These are phyloP conservation scores for Evernia prunastri DNA, from an alignment of 495 filamentous ascomycete species.

Conservation along the genomic window DNA sequence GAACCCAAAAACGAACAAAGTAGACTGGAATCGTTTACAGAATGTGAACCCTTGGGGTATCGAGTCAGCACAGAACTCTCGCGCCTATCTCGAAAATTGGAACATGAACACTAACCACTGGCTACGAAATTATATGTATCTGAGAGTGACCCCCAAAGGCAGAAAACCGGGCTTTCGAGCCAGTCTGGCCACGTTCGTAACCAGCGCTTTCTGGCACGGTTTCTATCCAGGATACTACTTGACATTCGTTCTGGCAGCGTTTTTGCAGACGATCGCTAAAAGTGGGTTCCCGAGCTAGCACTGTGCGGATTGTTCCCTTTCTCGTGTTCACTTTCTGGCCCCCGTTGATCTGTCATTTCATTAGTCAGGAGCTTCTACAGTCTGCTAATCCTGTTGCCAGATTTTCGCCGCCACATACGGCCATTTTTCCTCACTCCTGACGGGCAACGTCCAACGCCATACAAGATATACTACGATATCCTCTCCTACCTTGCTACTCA, in stretches of 20 bases:
- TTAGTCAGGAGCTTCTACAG: neutral
- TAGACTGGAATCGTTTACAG: conserved; percentile 80
- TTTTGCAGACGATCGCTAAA: conserved; percentile 90
- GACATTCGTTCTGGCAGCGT: conserved; percentile 77
- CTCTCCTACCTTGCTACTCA: conserved; percentile 76
- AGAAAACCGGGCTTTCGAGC: conserved; percentile 96
- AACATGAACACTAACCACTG: conserved; percentile 99
- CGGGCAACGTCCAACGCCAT: conserved; percentile 54
- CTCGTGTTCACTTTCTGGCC: neutral
- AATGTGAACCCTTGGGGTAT: conserved; percentile 80
- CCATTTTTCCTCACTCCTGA: conserved; percentile 86
- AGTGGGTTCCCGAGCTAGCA: conserved; percentile 49
- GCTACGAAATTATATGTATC: conserved; percentile 91
- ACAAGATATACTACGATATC: conserved; percentile 84
- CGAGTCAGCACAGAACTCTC: conserved; percentile 83
- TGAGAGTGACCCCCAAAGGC: conserved; percentile 89
- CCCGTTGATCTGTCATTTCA: neutral
- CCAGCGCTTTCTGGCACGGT: conserved; percentile 95
- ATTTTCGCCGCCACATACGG: conserved; percentile 80
- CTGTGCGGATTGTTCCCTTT: neutral
- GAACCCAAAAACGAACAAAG: conserved; percentile 71
- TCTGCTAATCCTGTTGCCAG: conserved; percentile 36
- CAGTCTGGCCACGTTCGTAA: conserved; percentile 87
- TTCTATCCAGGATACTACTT: conserved; percentile 97
- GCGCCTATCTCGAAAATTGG: conserved; percentile 84